These are phyloP conservation scores for Luvunga scandens DNA, from an alignment of 345 rosid genomes.

Conservation along the genomic window DNA sequence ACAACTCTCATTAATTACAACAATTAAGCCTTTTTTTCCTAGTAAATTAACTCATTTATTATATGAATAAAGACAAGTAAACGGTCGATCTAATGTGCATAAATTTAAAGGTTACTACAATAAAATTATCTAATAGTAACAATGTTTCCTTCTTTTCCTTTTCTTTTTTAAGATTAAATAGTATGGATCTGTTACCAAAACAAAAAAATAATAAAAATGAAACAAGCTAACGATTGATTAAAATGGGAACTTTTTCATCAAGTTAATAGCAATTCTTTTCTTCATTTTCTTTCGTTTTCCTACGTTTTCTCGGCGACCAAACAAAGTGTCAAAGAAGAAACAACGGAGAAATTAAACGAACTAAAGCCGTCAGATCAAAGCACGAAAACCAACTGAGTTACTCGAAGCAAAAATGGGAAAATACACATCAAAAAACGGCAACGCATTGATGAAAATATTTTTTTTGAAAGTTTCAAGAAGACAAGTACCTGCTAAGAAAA, in stretches of 20 bases:
- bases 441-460: neutral
- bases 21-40: neutral
- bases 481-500: conserved; percentile 2
- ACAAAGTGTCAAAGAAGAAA: conserved; percentile 1
- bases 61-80: neutral
- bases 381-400: neutral
- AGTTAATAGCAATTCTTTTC: neutral
- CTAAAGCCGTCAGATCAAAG: neutral
- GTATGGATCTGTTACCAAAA: neutral
- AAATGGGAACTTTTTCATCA: conserved; percentile 11
- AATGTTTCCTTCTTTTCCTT: neutral
- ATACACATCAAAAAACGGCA: neutral
- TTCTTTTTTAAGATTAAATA: no score
- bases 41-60: neutral
- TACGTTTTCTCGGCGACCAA: conserved; percentile 22
- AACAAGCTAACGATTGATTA: neutral
- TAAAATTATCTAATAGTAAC: neutral
- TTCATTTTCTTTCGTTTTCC: neutral
- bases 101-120: neutral
- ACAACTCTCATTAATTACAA: neutral
- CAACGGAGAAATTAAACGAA: neutral
- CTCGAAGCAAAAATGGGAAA: neutral
- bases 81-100: conserved; percentile 7
- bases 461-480: neutral
- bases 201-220: neutral